phyloP scores from a whole-genome alignment of 345 rosid genomes.

The Linum lewisii region DNA sequence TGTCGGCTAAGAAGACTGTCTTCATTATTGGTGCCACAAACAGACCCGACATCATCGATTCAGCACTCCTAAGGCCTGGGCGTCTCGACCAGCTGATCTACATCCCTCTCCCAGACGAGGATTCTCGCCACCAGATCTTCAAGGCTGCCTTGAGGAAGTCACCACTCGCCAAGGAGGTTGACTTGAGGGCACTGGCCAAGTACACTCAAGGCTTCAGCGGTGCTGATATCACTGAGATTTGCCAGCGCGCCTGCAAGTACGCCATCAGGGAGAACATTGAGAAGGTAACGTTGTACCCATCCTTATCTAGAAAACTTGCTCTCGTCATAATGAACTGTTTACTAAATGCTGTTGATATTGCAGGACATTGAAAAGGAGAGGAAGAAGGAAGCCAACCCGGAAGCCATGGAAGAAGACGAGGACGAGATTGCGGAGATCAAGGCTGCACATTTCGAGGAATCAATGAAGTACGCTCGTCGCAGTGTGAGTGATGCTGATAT shows the following conservation, averaged over 20 bases:
- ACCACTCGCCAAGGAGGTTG: conserved; percentile 46
- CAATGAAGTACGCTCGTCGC: conserved; percentile 42
- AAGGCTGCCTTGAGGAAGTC: conserved; percentile 54
- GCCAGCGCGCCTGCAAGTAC: conserved; percentile 58
- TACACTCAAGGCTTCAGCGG: conserved; percentile 62
- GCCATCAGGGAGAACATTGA: conserved; percentile 66
- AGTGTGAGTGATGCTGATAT: conserved; percentile 44
- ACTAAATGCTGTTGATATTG: conserved; percentile 1
- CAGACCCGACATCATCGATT: conserved; percentile 49
- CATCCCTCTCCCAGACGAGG: conserved; percentile 69
- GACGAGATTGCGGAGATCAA: conserved; percentile 44
- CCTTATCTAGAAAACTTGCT: background rate
- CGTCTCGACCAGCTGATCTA: conserved; percentile 61
- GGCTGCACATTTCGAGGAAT: conserved; percentile 43
- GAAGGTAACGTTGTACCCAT: conserved; percentile 31
- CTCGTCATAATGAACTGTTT: background rate
- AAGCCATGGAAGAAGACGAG: conserved; percentile 48
- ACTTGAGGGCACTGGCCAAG: conserved; percentile 49
- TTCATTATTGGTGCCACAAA: conserved; percentile 62
- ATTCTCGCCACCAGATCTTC: conserved; percentile 47
- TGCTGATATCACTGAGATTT: conserved; percentile 61
- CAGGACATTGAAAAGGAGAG: conserved; percentile 45
- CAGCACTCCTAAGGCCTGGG: conserved; percentile 51
- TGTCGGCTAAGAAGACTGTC: conserved; percentile 59
- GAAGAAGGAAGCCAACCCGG: conserved; percentile 24